phyloP scores from a whole-genome alignment of 305 asterid genomes.

The Ilex paraguariensis region DNA sequence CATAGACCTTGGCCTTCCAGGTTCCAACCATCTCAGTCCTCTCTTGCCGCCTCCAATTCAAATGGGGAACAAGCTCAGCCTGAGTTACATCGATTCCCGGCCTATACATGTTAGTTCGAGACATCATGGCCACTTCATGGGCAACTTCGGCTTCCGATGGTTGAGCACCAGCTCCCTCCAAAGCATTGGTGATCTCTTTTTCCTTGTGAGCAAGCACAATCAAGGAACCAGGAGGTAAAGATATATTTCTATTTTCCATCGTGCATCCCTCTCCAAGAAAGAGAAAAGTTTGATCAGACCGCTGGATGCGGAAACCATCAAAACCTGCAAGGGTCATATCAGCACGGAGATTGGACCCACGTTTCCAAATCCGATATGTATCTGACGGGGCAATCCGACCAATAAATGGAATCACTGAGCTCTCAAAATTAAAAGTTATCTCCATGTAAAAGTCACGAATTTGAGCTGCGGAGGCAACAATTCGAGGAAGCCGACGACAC shows the following conservation, averaged over 20 bases:
- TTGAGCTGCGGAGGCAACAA: conserved; percentile 78
- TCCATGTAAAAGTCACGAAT: conserved; percentile 98
- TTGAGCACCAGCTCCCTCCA: conserved; percentile 96
- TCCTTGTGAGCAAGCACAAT: conserved; percentile 91
- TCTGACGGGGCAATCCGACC: conserved; percentile 99
- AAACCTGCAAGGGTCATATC: conserved; percentile 99
- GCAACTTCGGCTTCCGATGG: conserved; percentile 99
- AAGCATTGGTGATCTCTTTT: conserved; percentile 90
- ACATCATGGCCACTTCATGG: conserved; percentile 96
- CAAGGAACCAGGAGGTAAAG: conserved; percentile 91
- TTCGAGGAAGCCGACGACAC: conserved; percentile 98
- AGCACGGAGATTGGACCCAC: conserved; percentile 97
- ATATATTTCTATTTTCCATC: conserved; percentile 57
- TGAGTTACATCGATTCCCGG: conserved; percentile 99
- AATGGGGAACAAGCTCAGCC: conserved; percentile 89
- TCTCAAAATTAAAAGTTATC: conserved; percentile 96
- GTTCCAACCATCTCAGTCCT: conserved; percentile 92
- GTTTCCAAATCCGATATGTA: conserved; percentile 95
- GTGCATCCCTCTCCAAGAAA: conserved; percentile 92
- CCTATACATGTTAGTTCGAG: conserved; percentile 98
- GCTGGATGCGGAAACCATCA: conserved; percentile 96
- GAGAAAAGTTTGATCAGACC: conserved; percentile 95
- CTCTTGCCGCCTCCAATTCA: conserved; percentile 98
- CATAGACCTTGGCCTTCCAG: conserved; percentile 93
- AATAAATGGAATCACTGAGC: conserved; percentile 94